These are phyloP conservation scores for Phytophthora crassamura DNA, from an alignment of 352 stramenopile species.

Conservation along the genomic window DNA sequence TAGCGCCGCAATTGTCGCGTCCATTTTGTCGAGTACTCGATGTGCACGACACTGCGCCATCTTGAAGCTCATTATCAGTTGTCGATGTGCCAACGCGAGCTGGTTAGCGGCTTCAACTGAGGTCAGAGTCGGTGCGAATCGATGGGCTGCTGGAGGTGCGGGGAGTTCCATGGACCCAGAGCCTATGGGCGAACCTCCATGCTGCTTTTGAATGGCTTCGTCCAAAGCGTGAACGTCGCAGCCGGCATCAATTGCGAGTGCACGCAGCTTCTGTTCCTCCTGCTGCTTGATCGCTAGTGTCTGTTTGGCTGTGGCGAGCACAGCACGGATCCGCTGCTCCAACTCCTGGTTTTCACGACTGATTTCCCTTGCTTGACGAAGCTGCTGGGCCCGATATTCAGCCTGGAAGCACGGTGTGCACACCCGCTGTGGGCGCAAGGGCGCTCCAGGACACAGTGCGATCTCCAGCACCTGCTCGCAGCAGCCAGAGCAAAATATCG, in stretches of 20 bases:
- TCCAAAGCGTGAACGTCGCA: constrained; percentile 62
- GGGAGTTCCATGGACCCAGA: constrained; percentile 50
- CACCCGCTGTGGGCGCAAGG: constrained; percentile 62
- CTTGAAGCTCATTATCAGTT: constrained; percentile 77
- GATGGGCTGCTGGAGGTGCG: constrained; percentile 58
- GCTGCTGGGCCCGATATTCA: constrained; percentile 54
- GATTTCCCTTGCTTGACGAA: constrained; percentile 57
- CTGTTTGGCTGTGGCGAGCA: constrained; percentile 48
- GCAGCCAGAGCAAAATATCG: constrained; percentile 73
- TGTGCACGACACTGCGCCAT: constrained; percentile 65
- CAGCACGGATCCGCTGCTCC: constrained; percentile 52
- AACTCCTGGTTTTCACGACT: constrained; percentile 69
- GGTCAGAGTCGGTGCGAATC: constrained; percentile 61
- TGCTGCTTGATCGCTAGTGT: constrained; percentile 42
- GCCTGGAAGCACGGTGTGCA: constrained; percentile 62
- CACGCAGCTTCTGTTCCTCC: constrained; percentile 54
- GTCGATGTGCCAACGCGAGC: constrained; percentile 63
- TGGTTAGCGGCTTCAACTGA: constrained; percentile 73
- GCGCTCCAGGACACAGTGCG: constrained; percentile 65
- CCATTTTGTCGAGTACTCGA: constrained; percentile 63
- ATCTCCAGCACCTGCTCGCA: constrained; percentile 56
- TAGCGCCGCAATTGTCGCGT: constrained; percentile 56
- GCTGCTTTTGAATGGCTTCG: constrained; percentile 49
- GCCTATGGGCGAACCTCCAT: constrained; percentile 41
- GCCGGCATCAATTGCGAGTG: constrained; percentile 46